Percentiles rank a stretch among this genome's conserved stretches.
These are phyloP conservation scores for Neonectria sp. DNA, from an alignment of 2,329 filamentous ascomycete species.

Conservation along the genomic window DNA sequence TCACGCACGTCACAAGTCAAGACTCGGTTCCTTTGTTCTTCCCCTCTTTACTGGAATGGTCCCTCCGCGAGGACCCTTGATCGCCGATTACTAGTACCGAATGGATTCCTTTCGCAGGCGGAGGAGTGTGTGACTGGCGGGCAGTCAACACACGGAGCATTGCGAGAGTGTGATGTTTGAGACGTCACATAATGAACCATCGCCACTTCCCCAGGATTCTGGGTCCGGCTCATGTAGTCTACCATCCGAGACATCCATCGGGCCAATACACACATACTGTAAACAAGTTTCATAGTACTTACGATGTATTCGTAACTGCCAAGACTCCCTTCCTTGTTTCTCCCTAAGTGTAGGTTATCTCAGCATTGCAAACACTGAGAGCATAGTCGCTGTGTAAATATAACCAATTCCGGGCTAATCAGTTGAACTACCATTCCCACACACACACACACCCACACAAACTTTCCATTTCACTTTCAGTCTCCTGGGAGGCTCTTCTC, in stretches of 20 bases:
- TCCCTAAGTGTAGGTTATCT: neutral
- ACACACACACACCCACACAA: too few species aligned
- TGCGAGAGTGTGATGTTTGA: conserved; percentile 23
- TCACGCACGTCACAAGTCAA: conserved; percentile 21
- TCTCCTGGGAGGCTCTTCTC: neutral
- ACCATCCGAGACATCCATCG: neutral
- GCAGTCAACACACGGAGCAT: conserved; percentile 17
- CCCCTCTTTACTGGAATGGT: conserved; percentile 23
- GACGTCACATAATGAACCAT: conserved; percentile 7
- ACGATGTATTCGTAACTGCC: neutral
- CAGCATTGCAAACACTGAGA: neutral
- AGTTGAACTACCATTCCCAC: neutral
- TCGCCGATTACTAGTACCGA: neutral
- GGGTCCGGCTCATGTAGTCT: neutral
- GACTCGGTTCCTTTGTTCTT: conserved; percentile 32
- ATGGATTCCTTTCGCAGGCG: conserved; percentile 1
- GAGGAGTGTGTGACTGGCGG: conserved; percentile 3
- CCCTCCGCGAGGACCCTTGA: conserved; percentile 1
- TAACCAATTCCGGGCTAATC: neutral
- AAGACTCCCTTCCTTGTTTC: neutral
- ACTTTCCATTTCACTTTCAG: neutral
- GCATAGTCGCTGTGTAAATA: neutral
- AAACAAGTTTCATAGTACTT: neutral
- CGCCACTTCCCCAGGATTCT: neutral
- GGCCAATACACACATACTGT: neutral